Percentiles rank a stretch among this genome's conserved stretches.
Evolutionary conservation across 2,329 filamentous ascomycete genomes (phyloP).

Genomic region (Xylariomycetidae sp.): DNA sequence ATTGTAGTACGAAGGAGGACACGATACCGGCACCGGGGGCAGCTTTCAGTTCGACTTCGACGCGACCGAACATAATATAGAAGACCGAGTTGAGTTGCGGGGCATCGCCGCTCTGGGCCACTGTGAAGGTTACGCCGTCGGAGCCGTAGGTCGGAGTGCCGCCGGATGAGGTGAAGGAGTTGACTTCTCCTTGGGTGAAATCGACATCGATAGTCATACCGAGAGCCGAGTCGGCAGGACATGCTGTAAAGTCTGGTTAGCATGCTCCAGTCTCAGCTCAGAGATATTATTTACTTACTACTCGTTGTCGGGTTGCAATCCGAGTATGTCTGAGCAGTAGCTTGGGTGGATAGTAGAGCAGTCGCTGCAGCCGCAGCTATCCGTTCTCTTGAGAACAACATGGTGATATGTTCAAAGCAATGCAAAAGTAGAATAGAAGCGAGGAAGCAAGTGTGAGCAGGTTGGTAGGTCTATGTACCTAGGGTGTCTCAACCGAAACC

Average conservation of each 20-base stretch:
- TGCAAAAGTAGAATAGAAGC: slow-evolving; percentile 6
- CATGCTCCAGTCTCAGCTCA: no score
- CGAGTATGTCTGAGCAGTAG: slow-evolving; percentile 25
- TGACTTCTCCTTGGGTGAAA: slow-evolving; percentile 72
- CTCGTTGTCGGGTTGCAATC: slow-evolving; percentile 25
- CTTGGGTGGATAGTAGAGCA: slow-evolving; percentile 15
- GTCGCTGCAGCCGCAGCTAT: slow-evolving; percentile 15
- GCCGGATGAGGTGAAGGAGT: slow-evolving; percentile 67
- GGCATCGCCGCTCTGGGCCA: slow-evolving; percentile 72
- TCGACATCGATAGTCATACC: slow-evolving; percentile 80
- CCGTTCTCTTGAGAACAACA: slow-evolving; percentile 16
- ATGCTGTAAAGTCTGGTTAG: slow-evolving; percentile 53
- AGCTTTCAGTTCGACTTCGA: slow-evolving; percentile 79
- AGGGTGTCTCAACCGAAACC: not conserved
- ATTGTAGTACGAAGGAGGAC: slow-evolving; percentile 85
- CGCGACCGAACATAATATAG: slow-evolving; percentile 98
- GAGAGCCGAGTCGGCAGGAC: slow-evolving; percentile 73
- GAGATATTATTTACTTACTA: no score
- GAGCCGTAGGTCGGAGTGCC: slow-evolving; percentile 68
- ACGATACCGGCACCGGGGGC: slow-evolving; percentile 90
- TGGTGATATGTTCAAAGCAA: slow-evolving; percentile 9
- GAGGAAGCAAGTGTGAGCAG: not conserved
- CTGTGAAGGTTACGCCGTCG: slow-evolving; percentile 77
- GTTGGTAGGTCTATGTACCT: slow-evolving; percentile 5
- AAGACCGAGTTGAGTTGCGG: slow-evolving; percentile 85